Base-by-base conservation (phyloP, 257 asterid species). In the Jacaranda copaia region DNA sequence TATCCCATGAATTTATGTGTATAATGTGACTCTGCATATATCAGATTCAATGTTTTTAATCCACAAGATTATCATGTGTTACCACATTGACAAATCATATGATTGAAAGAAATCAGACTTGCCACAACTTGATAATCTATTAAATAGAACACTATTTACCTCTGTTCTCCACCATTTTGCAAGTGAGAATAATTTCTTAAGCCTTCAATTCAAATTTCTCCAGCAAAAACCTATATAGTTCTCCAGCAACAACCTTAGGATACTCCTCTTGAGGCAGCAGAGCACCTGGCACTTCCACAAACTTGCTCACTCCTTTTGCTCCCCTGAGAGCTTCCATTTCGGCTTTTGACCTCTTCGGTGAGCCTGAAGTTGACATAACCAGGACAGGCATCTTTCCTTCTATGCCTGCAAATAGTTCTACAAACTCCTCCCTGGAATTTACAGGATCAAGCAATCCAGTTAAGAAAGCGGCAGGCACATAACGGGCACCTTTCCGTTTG, bases 201-300 rank as follows among this genome's bases (percentile, higher is more conserved):
- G 81, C 84, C 79, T 82, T 67, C 78, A 19, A 60, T 77, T 81
- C 86, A 77, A 74, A 84, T 77, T 66, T 87, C 84, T 92, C 91
- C 48, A 79, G 87, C 87, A 94, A 83, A 84, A 91, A 90, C 49
- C 64, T 81, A 70, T 84, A 87, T 10, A 94, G 85, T 75, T 94
- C 93, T 75, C 91, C 96, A 3, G 97, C 97, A 72, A 91, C 91
- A 55, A 56, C 85, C 84, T 85, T 85, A 14, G 98, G 98, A 70
- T 88, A 89, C 85, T 95, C 98, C 84, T 95, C 99, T 52, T 95
- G 99, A 25, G 99, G 99, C 70, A 95, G 86, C 53, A 95, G 96
- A 62, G 98, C 98, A 57, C 99, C 99, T 4, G 88, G 81, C 55
- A 91, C 92, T 86, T 90, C 93, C 68, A 95, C 86, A 78, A 82